Evolutionary conservation across 2,329 filamentous ascomycete species (phyloP).

Genomic region (Sarocladium strictum): DNA sequence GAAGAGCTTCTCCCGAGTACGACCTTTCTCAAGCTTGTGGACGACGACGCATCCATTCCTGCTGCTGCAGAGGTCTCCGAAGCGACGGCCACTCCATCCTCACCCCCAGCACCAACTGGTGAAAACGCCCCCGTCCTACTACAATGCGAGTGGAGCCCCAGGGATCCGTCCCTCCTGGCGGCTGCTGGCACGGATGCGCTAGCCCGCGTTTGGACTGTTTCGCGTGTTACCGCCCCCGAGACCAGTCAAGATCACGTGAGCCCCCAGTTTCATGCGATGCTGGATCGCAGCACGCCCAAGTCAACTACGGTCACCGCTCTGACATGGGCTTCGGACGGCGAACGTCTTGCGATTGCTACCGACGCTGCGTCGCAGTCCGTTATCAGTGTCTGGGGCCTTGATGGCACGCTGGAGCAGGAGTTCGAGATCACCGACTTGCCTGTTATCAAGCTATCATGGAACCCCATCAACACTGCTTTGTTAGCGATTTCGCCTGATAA

Average conservation of each 20-base stretch:
- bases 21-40: constrained; percentile 53
- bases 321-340: constrained; percentile 54
- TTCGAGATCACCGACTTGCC: constrained; percentile 56
- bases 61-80: constrained; percentile 19
- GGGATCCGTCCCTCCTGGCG: constrained; percentile 58
- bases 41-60: constrained; percentile 22
- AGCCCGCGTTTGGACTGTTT: constrained; percentile 62
- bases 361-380: constrained; percentile 46
- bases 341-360: constrained; percentile 50
- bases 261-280: constrained; percentile 31
- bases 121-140: constrained; percentile 56
- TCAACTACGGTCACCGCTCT: constrained; percentile 52
- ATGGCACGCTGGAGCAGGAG: constrained; percentile 45
- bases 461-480: constrained; percentile 47
- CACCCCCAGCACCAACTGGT: constrained; percentile 27
- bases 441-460: constrained; percentile 57
- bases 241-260: constrained; percentile 35
- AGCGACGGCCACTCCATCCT: constrained; percentile 28
- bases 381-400: constrained; percentile 50
- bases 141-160: constrained; percentile 65
- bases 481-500: constrained; percentile 52
- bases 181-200: constrained; percentile 64
- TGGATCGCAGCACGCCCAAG: constrained; percentile 43
- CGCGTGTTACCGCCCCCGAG: constrained; percentile 43
- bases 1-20: constrained; percentile 53